These are phyloP conservation scores for Xylariaceae sp. DNA, from an alignment of 2,329 filamentous ascomycete genomes.

Conservation along the genomic window DNA sequence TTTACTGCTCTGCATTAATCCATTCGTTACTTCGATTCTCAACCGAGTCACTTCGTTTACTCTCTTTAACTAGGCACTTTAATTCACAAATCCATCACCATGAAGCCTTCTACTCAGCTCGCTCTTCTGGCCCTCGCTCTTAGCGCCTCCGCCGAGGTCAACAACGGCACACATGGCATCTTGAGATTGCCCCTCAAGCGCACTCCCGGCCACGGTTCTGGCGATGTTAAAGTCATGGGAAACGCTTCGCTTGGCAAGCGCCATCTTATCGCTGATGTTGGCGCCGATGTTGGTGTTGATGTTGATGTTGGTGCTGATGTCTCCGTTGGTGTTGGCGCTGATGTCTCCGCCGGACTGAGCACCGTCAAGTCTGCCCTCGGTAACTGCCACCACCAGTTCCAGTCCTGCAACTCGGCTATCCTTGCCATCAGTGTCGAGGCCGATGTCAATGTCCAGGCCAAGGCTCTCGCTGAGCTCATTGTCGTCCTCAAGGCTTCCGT, in stretches of 20 bases:
- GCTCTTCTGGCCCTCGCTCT: background rate
- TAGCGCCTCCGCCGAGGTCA: background rate
- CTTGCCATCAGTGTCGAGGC: constrained; percentile 3
- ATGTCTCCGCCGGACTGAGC: no score
- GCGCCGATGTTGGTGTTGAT: background rate
- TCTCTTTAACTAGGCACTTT: background rate
- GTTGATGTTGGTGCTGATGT: background rate
- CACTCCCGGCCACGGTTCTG: no score
- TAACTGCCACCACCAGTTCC: background rate
- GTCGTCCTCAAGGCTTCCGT: constrained; percentile 2
- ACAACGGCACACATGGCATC: background rate
- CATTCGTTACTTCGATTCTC: no score
- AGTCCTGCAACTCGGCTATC: constrained; percentile 3
- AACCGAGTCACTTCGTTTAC: no score
- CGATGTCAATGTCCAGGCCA: constrained; percentile 2
- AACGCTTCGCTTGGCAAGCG: no score
- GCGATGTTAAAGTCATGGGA: no score
- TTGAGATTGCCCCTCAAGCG: no score
- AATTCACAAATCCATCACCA: background rate
- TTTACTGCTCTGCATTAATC: no score
- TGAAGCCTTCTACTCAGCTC: background rate
- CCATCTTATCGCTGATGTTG: no score
- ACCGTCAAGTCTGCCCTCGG: constrained; percentile 1
- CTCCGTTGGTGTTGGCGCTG: background rate
- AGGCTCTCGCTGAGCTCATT: constrained; percentile 2